Conservation (phyloP, 768 basidiomycete genomes). For the Hirschioporus abietinus region DNA sequence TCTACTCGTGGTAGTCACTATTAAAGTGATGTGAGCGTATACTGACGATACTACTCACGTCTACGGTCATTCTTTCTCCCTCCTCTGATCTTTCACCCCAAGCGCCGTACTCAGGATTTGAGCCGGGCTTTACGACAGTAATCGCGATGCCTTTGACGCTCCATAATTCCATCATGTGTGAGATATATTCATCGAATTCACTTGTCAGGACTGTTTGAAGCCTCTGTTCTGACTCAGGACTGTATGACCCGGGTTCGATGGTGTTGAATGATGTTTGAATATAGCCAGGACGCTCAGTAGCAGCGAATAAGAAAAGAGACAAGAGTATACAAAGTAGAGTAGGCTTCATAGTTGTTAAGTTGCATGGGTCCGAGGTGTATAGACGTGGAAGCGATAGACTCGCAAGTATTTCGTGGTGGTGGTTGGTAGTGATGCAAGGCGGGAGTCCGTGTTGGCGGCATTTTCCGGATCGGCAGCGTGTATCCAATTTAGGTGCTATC, state of each 20-base stretch:
- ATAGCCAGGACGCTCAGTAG: neutral
- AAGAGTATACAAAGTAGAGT: neutral
- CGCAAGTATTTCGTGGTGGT: no score
- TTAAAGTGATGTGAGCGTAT: neutral
- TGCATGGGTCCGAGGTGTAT: no score
- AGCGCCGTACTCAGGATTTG: conserved; percentile 21
- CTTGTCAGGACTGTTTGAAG: neutral
- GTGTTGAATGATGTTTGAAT: neutral
- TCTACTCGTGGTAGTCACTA: conserved; percentile 20
- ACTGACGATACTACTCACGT: conserved; percentile 22
- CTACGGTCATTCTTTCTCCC: conserved; percentile 25
- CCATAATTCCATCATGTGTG: neutral
- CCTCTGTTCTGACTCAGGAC: neutral
- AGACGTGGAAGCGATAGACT: no score
- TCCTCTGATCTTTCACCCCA: conserved; percentile 34
- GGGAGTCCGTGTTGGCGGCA: no score
- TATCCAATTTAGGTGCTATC: no score
- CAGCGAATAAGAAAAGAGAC: neutral
- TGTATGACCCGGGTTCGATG: neutral
- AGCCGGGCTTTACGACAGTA: neutral
- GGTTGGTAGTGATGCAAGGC: no score
- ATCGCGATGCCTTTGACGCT: neutral
- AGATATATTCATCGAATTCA: neutral
- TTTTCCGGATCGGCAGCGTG: no score
- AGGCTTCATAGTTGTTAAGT: neutral